A percentile compares a stretch with the other conserved stretches of the same genome.
Conservation (phyloP, 331 rosid genomes). For the Quercus phellos region DNA sequence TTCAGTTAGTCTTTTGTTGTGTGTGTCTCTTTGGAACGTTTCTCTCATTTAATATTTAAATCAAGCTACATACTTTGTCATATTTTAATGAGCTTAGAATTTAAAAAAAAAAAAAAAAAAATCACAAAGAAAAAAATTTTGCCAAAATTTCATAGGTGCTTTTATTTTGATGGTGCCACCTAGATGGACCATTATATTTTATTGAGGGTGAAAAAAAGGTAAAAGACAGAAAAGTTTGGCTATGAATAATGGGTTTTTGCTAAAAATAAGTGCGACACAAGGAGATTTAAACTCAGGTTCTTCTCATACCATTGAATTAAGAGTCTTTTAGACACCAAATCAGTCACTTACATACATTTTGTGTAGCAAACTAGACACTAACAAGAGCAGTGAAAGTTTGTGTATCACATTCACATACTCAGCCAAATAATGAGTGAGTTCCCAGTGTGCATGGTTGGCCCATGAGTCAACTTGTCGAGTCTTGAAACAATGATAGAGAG, state of each 20-base stretch:
- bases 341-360: not conserved
- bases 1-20: slow-evolving; percentile 6
- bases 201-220: too few relatives aligned
- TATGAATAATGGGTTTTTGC: too few relatives aligned
- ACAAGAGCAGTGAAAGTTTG: not conserved
- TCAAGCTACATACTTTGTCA: slow-evolving; percentile 5
- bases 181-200: too few relatives aligned
- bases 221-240: too few relatives aligned
- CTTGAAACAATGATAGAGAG: slow-evolving; percentile 38
- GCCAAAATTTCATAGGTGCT: not conserved
- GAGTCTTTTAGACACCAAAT: not conserved
- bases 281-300: too few relatives aligned
- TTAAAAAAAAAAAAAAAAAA: not conserved
- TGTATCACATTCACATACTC: not conserved
- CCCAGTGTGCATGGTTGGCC: slow-evolving; percentile 22
- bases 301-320: too few relatives aligned
- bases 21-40: slow-evolving; percentile 6
- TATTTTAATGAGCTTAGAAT: not conserved
- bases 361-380: not conserved
- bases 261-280: too few relatives aligned
- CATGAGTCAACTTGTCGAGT: slow-evolving; percentile 32
- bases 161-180: not conserved
- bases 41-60: not conserved
- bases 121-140: not conserved
- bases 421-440: slow-evolving; percentile 2